These are phyloP conservation scores for Colletotrichum sp. DNA, from an alignment of 2,329 filamentous ascomycete genomes.

Conservation along the genomic window DNA sequence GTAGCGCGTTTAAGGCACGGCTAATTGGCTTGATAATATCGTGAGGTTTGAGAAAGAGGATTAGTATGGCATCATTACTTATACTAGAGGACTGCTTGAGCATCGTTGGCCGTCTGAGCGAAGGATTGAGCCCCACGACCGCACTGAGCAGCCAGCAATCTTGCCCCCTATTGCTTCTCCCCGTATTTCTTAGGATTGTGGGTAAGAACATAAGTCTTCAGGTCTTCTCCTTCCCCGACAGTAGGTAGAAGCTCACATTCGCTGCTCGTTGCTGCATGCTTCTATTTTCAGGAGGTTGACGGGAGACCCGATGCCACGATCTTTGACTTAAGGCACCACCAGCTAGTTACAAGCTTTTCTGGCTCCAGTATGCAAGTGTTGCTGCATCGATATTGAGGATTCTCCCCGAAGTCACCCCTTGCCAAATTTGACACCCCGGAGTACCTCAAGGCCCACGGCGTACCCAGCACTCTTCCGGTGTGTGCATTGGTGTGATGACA, in stretches of 20 bases:
- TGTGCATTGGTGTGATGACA: not conserved
- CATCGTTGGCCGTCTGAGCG: not conserved
- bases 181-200: not conserved
- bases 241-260: not conserved
- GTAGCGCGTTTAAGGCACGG: not conserved
- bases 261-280: not conserved
- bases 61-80: not conserved
- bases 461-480: not conserved
- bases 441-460: not conserved
- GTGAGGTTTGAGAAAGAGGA: not conserved
- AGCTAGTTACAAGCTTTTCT: not conserved
- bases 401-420: not conserved
- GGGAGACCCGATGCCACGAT: not conserved
- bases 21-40: not conserved
- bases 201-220: not conserved
- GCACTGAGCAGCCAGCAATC: not conserved
- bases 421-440: not conserved
- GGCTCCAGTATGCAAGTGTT: not conserved
- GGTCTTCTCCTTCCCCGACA: not conserved
- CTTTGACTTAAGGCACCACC: not conserved
- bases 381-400: not conserved
- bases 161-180: not conserved
- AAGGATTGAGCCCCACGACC: not conserved
- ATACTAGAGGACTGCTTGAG: not conserved
- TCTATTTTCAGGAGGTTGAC: not conserved